Evolutionary conservation across 75 land plant species (phyloP).

Genomic region (Ceratopteris richardii): DNA sequence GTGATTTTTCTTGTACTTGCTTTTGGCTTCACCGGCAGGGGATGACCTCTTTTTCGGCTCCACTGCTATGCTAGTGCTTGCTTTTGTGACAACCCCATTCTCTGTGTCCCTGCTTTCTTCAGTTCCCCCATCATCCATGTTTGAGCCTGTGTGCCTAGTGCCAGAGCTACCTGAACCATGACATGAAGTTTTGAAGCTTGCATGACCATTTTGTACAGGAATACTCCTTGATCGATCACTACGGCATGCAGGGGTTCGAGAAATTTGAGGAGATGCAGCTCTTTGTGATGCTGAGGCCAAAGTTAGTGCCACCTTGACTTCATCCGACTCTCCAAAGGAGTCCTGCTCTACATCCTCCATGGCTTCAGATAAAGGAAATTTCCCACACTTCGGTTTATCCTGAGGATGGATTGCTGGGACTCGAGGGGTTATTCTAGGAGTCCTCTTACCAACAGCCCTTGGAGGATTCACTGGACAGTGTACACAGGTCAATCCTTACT

Average conservation of each 20-base stretch:
- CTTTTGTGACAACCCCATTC: conserved; percentile 35
- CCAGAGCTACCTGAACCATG: conserved; percentile 20
- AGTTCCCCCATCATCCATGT: conserved; percentile 52
- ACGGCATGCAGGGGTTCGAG: conserved; percentile 47
- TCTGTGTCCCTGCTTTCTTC: conserved; percentile 73
- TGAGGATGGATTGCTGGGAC: conserved; percentile 43
- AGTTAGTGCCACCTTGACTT: conserved; percentile 62
- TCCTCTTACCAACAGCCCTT: conserved; percentile 80
- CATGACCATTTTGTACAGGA: conserved; percentile 40
- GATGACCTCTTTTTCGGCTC: conserved; percentile 1
- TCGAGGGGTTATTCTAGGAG: conserved; percentile 82
- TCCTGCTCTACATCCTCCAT: conserved; percentile 17
- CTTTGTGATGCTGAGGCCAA: conserved; percentile 52
- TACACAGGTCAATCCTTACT: neutral
- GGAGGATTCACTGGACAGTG: conserved; percentile 13
- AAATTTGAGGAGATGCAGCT: conserved; percentile 63
- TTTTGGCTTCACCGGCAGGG: conserved; percentile 13
- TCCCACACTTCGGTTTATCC: conserved; percentile 1
- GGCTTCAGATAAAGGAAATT: conserved; percentile 4
- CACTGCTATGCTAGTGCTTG: conserved; percentile 13
- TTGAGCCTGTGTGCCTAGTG: conserved; percentile 39
- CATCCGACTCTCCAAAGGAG: conserved; percentile 27
- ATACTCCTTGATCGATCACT: conserved; percentile 25
- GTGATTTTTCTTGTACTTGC: conserved; percentile 15
- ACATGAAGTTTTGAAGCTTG: conserved; percentile 6